Percentiles rank a stretch among this genome's conserved stretches.
Conservation (phyloP, 768 basidiomycete species). For the Podaxis carcinomalis region DNA sequence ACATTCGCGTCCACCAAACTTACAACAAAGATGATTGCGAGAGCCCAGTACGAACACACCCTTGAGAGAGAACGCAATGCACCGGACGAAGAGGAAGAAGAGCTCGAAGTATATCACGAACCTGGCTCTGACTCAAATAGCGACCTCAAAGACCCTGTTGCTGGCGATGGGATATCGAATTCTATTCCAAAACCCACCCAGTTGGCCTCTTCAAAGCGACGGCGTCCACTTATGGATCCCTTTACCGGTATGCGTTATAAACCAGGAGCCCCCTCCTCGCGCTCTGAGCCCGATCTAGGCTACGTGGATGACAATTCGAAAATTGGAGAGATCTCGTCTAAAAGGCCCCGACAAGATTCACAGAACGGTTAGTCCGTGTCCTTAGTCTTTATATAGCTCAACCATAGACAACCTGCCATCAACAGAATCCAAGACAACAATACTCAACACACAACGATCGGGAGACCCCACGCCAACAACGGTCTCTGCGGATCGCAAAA, state of each 20-base stretch:
- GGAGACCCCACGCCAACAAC: constrained; percentile 2
- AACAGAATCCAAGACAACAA: not conserved
- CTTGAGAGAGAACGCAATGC: constrained; percentile 46
- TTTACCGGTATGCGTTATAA: constrained; percentile 49
- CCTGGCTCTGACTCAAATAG: constrained; percentile 24
- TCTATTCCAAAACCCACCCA: constrained; percentile 5
- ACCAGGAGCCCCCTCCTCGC: not conserved
- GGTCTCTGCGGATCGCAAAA: constrained; percentile 3
- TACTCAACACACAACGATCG: not conserved
- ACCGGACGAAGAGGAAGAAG: constrained; percentile 36
- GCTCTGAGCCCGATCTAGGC: constrained; percentile 19
- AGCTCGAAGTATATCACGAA: constrained; percentile 35
- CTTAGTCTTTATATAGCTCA: not conserved
- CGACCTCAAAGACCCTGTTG: constrained; percentile 11
- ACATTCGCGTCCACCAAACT: constrained; percentile 46
- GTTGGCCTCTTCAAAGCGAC: constrained; percentile 32
- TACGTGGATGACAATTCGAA: constrained; percentile 27
- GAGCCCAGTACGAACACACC: constrained; percentile 58
- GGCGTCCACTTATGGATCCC: constrained; percentile 54
- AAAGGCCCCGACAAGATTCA: constrained; percentile 5
- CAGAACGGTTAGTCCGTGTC: not conserved
- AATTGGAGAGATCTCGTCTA: not conserved
- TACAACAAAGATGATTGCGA: constrained; percentile 71
- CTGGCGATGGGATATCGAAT: constrained; percentile 11
- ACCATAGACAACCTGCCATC: not conserved